These are phyloP conservation scores for Lolium perenne DNA, from an alignment of 176 grass and related monocot species.

Conservation along the genomic window DNA sequence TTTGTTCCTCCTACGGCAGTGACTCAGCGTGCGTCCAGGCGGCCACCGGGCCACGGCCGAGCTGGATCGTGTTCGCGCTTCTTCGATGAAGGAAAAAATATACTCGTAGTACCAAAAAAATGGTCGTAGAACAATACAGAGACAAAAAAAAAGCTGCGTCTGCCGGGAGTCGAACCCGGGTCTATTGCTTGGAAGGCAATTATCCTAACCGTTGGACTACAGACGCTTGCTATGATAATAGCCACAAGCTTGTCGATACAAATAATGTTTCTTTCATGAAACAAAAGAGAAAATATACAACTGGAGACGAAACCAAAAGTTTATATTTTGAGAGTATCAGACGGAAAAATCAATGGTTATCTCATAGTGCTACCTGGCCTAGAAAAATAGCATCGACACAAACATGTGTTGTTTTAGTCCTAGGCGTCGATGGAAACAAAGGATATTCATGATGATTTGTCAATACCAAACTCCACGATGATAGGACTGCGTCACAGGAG, in stretches of 20 bases:
- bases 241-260: no score
- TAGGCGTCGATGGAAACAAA: not conserved
- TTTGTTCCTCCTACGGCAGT: no score
- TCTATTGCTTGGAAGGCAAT: constrained; percentile 99
- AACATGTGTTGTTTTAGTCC: not conserved
- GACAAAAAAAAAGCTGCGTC: no score
- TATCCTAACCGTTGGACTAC: constrained; percentile 99
- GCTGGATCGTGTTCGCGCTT: no score
- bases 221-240: not conserved
- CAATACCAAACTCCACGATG: not conserved
- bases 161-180: constrained; percentile 36
- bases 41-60: no score
- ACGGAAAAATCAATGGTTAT: not conserved
- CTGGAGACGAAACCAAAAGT: not conserved
- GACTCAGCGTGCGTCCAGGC: no score
- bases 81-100: no score
- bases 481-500: no score
- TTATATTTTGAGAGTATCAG: not conserved
- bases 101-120: no score
- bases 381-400: not conserved
- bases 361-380: not conserved
- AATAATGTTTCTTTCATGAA: no score
- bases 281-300: not conserved
- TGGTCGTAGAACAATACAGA: no score
- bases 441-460: not conserved